These are phyloP conservation scores for Cylindrotheca fusiformis DNA, from an alignment of 108 stramenopile genomes.

Conservation along the genomic window DNA sequence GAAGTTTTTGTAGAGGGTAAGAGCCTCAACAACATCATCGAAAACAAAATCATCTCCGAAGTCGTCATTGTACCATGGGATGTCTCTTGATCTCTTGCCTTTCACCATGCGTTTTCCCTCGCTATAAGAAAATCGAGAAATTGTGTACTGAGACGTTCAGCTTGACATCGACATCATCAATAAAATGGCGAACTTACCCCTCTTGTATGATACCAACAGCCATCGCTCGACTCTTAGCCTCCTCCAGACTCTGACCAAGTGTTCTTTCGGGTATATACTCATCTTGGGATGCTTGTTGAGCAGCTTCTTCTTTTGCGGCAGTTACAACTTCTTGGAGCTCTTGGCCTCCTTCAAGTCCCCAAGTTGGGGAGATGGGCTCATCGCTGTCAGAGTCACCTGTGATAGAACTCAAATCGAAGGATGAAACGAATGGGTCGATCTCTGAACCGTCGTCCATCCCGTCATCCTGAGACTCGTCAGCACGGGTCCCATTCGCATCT, in stretches of 20 bases:
- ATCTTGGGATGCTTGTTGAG: conserved; percentile 42
- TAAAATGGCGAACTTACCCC: conserved; percentile 26
- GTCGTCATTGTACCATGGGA: conserved; percentile 88
- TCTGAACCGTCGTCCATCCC: conserved; percentile 19
- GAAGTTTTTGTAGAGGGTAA: conserved; percentile 68
- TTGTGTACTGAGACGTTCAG: not conserved
- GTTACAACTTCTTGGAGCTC: conserved; percentile 30
- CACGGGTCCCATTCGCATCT: conserved; percentile 8
- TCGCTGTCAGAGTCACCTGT: conserved; percentile 30
- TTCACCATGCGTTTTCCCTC: conserved; percentile 58
- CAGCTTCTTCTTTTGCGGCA: conserved; percentile 31
- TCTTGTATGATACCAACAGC: conserved; percentile 70
- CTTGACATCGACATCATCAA: not conserved
- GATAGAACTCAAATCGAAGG: conserved; percentile 25
- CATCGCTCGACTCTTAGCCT: conserved; percentile 58
- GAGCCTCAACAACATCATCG: conserved; percentile 87
- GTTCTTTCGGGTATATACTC: conserved; percentile 40
- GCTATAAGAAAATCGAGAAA: conserved; percentile 18
- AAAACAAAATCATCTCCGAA: conserved; percentile 86
- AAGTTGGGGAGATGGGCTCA: conserved; percentile 44
- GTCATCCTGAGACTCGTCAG: conserved; percentile 19
- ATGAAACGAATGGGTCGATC: conserved; percentile 25
- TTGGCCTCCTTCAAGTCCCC: conserved; percentile 52
- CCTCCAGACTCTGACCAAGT: conserved; percentile 55
- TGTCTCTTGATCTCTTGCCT: conserved; percentile 56